phyloP scores from a whole-genome alignment of 768 basidiomycete species.

The Pisolithus marmoratus region DNA sequence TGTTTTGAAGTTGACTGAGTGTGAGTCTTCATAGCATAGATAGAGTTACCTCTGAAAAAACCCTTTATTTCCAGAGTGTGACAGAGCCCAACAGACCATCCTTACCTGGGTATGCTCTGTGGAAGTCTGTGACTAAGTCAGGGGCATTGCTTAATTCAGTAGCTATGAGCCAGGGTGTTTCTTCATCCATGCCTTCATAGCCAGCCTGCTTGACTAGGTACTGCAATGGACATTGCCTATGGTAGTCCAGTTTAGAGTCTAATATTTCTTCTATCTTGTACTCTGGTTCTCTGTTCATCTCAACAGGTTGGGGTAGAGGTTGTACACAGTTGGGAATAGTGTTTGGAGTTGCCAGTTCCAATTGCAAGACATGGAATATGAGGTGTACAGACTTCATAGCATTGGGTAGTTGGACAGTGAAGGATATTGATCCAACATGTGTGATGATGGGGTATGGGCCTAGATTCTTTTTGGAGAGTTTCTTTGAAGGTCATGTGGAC shows the following conservation, averaged over 20 bases:
- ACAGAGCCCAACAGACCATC: not conserved
- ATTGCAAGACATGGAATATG: slow-evolving; percentile 3
- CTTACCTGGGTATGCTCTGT: not conserved
- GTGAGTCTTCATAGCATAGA: too few species aligned
- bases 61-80: too few species aligned
- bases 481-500: too few species aligned
- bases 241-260: slow-evolving; percentile 7
- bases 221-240: not conserved
- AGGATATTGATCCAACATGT: slow-evolving; percentile 15
- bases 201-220: slow-evolving; percentile 8
- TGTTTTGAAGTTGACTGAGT: too few species aligned
- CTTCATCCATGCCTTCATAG: slow-evolving; percentile 11
- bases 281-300: slow-evolving; percentile 3
- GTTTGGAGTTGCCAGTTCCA: too few species aligned
- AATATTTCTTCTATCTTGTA: slow-evolving; percentile 14
- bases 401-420: slow-evolving; percentile 16
- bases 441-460: slow-evolving; percentile 17
- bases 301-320: slow-evolving; percentile 7
- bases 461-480: too few species aligned
- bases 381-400: slow-evolving; percentile 8
- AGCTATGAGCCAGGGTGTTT: slow-evolving; percentile 10
- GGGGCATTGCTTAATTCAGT: not conserved
- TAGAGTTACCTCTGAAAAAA: too few species aligned
- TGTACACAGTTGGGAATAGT: too few species aligned
- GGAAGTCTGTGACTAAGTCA: not conserved